phyloP scores from a whole-genome alignment of 2,329 filamentous ascomycete species.

The Tolypocladium paradoxum region DNA sequence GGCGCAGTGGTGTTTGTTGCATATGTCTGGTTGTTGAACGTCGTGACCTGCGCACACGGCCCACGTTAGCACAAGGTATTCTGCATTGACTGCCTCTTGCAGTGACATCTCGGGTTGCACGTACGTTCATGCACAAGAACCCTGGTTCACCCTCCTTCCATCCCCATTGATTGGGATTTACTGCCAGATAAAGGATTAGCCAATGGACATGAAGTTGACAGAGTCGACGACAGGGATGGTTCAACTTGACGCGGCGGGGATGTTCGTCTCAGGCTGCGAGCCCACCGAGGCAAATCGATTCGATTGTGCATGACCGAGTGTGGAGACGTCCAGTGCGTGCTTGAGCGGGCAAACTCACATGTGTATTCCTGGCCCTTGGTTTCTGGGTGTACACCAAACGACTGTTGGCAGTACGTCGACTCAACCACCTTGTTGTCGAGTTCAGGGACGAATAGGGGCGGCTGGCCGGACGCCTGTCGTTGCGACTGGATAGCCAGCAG shows the following conservation, averaged over 20 bases:
- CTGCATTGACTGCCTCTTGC: background rate
- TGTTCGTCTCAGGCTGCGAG: no score
- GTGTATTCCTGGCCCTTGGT: slow-evolving; percentile 34
- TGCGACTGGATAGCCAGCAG: slow-evolving; percentile 37
- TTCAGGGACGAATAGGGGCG: slow-evolving; percentile 28
- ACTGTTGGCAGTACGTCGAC: slow-evolving; percentile 28
- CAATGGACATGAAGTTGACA: background rate
- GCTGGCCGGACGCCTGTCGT: slow-evolving; percentile 28
- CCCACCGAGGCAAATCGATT: background rate
- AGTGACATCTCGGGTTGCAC: no score
- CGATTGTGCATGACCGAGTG: background rate
- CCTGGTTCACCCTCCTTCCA: slow-evolving; percentile 26
- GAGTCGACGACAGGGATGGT: background rate
- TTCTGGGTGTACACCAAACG: slow-evolving; percentile 33
- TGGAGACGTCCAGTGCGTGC: background rate
- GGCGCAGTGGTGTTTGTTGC: slow-evolving; percentile 33
- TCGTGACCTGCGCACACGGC: slow-evolving; percentile 27
- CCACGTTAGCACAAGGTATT: background rate
- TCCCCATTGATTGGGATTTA: slow-evolving; percentile 48
- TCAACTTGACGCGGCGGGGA: background rate
- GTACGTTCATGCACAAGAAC: slow-evolving; percentile 41
- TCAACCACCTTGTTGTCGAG: slow-evolving; percentile 22
- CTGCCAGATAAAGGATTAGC: slow-evolving; percentile 16
- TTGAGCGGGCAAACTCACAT: slow-evolving; percentile 24
- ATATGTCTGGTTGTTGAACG: slow-evolving; percentile 40